phyloP scores from a whole-genome alignment of 139 green algal genomes.

The Astrephomene gubernaculifera region DNA sequence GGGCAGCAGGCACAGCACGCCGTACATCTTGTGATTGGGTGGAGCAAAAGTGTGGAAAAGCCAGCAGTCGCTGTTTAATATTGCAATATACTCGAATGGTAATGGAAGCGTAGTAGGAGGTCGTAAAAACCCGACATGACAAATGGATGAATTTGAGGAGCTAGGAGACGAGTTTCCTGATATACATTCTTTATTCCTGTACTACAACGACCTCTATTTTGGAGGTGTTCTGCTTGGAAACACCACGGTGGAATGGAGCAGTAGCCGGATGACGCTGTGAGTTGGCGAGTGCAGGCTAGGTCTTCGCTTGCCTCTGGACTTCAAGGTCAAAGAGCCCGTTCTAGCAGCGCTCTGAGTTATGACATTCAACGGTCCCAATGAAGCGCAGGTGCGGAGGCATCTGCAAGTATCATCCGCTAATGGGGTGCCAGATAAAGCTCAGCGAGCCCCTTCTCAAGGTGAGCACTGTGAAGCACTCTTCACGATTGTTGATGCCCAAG shows the following conservation, averaged over 20 bases:
- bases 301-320: too few species aligned
- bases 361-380: too few species aligned
- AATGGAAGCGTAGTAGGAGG: background rate
- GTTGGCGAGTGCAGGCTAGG: background rate
- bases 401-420: conserved; percentile 61
- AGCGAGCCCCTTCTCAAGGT: conserved; percentile 83
- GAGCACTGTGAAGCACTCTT: background rate
- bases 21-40: too few species aligned
- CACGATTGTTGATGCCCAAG: too few species aligned
- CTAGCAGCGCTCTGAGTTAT: too few species aligned
- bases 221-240: conserved; percentile 65
- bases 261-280: conserved; percentile 82
- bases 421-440: conserved; percentile 81
- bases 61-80: too few species aligned
- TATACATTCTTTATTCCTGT: conserved; percentile 37
- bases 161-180: conserved; percentile 24
- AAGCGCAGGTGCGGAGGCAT: conserved; percentile 63
- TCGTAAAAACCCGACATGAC: background rate
- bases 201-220: conserved; percentile 53
- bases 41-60: too few species aligned
- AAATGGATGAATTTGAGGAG: conserved; percentile 27
- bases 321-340: too few species aligned
- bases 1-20: conserved; percentile 10
- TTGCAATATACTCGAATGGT: too few species aligned
- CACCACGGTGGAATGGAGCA: conserved; percentile 84